Evolutionary conservation across 768 basidiomycete species (phyloP), one percentile per base, ranked within the genome.

Genomic region (Pleurotus cornucopiae): DNA sequence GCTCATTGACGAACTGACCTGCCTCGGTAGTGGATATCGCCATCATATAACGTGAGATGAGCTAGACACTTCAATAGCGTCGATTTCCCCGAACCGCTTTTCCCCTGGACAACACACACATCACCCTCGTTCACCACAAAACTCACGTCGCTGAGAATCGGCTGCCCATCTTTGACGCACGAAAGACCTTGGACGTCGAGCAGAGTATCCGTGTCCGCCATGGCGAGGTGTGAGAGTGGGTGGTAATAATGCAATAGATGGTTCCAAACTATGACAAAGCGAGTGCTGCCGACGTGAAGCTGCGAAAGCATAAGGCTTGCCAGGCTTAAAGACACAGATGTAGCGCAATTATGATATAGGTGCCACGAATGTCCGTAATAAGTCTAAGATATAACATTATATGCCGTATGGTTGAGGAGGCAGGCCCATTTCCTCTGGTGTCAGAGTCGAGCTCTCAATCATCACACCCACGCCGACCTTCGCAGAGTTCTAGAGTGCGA

Each of bases 401-500:
- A 66, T 65, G 9, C 51, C 51, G 21, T 77, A 77, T 61, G 73
- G 72, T 60, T 78, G 79, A 65, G 81, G 80, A 55, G 76, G 71
- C 73, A 83, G 76, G 57, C 82, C 80, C 89, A 91, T 89, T 76
- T 92, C 90, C 75, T 92, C 90, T 6, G 88, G 89, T 16, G 87
- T 86, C 73, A 92, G 70, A 60, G 75, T 81, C 38, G 85, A 83
- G 67, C 86, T 89, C 80, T 98, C 95, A 59, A 98, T 92, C 92
- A 94, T 96, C 71, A 98, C 92, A 76, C 95, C 95, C 6, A 98
- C 88, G 59, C 96, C 96, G 58, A 97, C 87, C 73, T 94, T 96
- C 25, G 93, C 90, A 41, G 92, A 78, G 71, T 94, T 94, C 94
- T 98, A 61, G 12, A 20, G 47, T 49, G 11, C 62, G 43, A 38